Evolutionary conservation across 2,329 filamentous ascomycete species (phyloP), one percentile per base, ranked within the genome.

Genomic region (Colletotrichum sp.): DNA sequence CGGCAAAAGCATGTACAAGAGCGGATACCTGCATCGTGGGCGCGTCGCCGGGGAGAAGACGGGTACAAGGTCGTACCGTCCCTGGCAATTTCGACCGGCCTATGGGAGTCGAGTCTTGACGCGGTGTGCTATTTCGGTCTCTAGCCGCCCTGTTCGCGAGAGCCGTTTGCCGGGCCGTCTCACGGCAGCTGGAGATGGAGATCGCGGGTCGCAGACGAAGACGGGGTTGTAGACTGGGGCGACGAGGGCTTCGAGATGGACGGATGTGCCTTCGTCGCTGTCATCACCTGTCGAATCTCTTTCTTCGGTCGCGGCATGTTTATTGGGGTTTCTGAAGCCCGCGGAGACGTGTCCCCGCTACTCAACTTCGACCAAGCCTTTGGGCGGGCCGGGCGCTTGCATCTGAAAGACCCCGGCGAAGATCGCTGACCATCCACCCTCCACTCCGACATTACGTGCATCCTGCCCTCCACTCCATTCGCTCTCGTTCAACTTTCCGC

Each of bases 1-100:
- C 78, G 79, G 78, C 80, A 76, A 70, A 65, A 65, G 65, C 65
- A 74, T 64, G 71, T 71, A 67, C 65, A 66, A 71, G 48, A 67
- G 71, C 61, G 74, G 74, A 36, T 60, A 71, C 74, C 55, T 67
- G 71, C 71, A 75, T 67, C 72, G 24, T 75, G 34, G 71, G 74
- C 74, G 74, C 71, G 48, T 76, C 71, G 74, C 74, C 66, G 52
- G 48, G 60, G 21, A 63, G 66, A 74, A 43, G 61, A 32, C 65
- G 32, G 58, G 63, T 65, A 60, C 57, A 64, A 34, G 15, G 38
- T 43, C 18, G 36, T 71, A 61, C 36, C 52, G 28, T 57, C 52
- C 52, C 32, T 38, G 16, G 36, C 36, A 55, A 63, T 63, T 48
- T 60, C 30, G 18, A 32, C 13, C 12, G 26, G 24, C 36, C 72